A percentile compares a stretch with the other conserved stretches of the same genome.
These are phyloP conservation scores for Monosporozyma aquatica DNA, from an alignment of 805 yeast species.

Conservation along the genomic window DNA sequence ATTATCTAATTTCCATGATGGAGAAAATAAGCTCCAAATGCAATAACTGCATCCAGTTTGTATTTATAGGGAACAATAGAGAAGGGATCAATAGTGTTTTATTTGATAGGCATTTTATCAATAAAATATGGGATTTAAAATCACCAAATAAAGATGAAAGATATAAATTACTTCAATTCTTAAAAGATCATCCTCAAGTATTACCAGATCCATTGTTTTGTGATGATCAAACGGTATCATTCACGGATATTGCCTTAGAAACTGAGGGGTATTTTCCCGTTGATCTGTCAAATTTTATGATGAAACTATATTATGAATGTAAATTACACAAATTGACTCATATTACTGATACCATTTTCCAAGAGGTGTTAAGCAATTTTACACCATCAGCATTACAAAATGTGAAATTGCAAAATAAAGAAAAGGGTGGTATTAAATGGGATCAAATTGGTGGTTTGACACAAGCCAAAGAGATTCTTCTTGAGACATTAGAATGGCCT, in stretches of 20 bases:
- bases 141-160: conserved; percentile 66
- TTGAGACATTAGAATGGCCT: conserved; percentile 96
- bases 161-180: conserved; percentile 36
- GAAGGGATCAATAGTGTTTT: conserved; percentile 54
- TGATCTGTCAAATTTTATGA: conserved; percentile 64
- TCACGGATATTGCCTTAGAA: conserved; percentile 46
- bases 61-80: conserved; percentile 56
- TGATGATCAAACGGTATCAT: conserved; percentile 26
- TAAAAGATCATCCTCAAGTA: conserved; percentile 19
- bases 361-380: conserved; percentile 53
- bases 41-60: conserved; percentile 41
- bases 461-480: conserved; percentile 62
- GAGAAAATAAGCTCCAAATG: conserved; percentile 28
- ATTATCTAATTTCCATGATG: conserved; percentile 43
- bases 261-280: conserved; percentile 88
- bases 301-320: conserved; percentile 53
- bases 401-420: conserved; percentile 58
- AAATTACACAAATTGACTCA: conserved; percentile 5
- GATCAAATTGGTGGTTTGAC: conserved; percentile 79
- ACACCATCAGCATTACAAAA: conserved; percentile 80
- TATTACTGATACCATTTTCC: conserved; percentile 27
- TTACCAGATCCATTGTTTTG: not conserved
- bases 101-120: conserved; percentile 62
- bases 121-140: conserved; percentile 47
- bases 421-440: conserved; percentile 53